These are phyloP conservation scores for Cryptosporidium andersoni DNA, from an alignment of 169 alveolate species.

Conservation along the genomic window DNA sequence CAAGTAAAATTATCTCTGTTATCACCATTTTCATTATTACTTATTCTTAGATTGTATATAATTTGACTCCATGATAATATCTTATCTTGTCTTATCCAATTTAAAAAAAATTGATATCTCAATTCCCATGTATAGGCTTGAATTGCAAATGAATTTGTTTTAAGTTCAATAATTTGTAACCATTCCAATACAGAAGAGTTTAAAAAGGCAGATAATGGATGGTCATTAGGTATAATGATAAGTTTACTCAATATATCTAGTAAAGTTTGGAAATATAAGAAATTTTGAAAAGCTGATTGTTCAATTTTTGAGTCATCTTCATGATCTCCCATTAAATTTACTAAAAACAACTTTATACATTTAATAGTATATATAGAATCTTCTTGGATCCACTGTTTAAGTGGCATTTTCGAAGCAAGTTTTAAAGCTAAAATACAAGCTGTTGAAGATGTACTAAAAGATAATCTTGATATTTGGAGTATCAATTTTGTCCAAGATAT, in stretches of 20 bases:
- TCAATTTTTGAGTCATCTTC: not conserved
- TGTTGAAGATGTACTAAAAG: slow-evolving; percentile 11
- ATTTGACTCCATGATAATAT: too few species aligned
- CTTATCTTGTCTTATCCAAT: too few species aligned
- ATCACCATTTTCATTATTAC: too few species aligned
- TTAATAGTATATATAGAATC: slow-evolving; percentile 34
- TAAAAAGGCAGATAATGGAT: slow-evolving; percentile 6
- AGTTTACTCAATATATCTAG: slow-evolving; percentile 36
- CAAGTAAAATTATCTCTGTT: too few species aligned
- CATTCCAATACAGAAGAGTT: slow-evolving; percentile 31
- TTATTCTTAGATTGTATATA: too few species aligned
- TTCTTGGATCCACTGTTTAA: slow-evolving; percentile 50
- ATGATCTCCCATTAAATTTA: not conserved
- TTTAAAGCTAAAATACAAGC: slow-evolving; percentile 8
- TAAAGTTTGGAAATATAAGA: slow-evolving; percentile 10
- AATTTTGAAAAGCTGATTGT: slow-evolving; percentile 25
- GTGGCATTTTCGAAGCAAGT: slow-evolving; percentile 18
- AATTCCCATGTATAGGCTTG: slow-evolving; percentile 38
- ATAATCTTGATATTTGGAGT: slow-evolving; percentile 40
- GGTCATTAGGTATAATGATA: slow-evolving; percentile 3
- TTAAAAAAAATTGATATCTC: too few species aligned
- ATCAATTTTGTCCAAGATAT: slow-evolving; percentile 58
- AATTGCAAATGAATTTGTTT: slow-evolving; percentile 28
- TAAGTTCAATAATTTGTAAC: slow-evolving; percentile 13
- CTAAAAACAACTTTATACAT: slow-evolving; percentile 33